phyloP scores from a whole-genome alignment of 371 early-diverging fungal species.

The Syncephalis plumigaleata region DNA sequence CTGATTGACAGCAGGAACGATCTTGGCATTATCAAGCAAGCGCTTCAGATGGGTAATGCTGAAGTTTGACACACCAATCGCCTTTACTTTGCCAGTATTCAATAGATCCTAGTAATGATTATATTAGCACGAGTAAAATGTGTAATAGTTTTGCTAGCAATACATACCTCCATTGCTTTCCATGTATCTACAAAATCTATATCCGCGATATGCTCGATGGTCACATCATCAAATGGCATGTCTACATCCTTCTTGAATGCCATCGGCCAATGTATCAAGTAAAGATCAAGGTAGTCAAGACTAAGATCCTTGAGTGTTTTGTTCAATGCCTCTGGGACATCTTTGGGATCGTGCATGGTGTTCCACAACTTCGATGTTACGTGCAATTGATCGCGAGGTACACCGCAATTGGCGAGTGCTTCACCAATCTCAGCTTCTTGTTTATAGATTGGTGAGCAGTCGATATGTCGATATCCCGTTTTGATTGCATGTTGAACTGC shows the following conservation, averaged over 20 bases:
- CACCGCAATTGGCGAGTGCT: constrained; percentile 30
- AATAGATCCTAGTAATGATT: constrained; percentile 46
- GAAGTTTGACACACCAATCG: constrained; percentile 50
- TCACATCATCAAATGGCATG: not conserved
- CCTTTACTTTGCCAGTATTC: constrained; percentile 30
- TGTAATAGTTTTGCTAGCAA: constrained; percentile 18
- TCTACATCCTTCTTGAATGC: constrained; percentile 12
- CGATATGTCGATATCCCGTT: constrained; percentile 60
- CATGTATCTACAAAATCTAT: constrained; percentile 37
- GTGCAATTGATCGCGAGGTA: constrained; percentile 57
- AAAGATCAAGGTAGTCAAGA: constrained; percentile 75
- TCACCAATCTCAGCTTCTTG: constrained; percentile 80
- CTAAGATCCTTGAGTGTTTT: constrained; percentile 55
- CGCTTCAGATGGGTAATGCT: constrained; percentile 45
- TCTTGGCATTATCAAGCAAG: constrained; percentile 38
- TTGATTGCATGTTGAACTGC: constrained; percentile 35
- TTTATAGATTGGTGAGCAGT: constrained; percentile 41
- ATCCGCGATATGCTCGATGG: constrained; percentile 14
- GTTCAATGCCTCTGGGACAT: constrained; percentile 39
- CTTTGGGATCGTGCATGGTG: constrained; percentile 48
- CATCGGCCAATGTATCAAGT: constrained; percentile 44
- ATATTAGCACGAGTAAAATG: constrained; percentile 45
- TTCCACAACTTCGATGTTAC: constrained; percentile 89
- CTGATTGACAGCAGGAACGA: constrained; percentile 73
- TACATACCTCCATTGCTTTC: constrained; percentile 53